phyloP scores from a whole-genome alignment of 805 yeast species.

The Zygoascus flipseniorum region DNA sequence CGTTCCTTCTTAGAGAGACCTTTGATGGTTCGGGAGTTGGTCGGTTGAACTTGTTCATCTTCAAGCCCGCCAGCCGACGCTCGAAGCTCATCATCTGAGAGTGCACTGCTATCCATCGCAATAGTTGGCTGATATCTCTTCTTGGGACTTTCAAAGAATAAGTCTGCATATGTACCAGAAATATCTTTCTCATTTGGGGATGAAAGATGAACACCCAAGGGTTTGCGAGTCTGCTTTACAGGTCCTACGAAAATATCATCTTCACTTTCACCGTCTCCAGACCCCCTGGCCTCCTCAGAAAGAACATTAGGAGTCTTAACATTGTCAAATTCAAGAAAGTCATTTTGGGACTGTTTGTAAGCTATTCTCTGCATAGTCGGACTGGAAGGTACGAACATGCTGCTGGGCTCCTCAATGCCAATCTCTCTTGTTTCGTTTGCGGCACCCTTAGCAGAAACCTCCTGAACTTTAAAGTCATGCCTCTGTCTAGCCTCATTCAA shows the following conservation, averaged over 20 bases:
- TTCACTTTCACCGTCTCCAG: neutral
- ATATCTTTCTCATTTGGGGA: neutral
- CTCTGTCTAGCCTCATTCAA: neutral
- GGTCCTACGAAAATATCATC: neutral
- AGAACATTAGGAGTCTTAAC: neutral
- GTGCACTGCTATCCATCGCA: neutral
- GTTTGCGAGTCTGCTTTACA: neutral
- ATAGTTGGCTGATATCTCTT: neutral
- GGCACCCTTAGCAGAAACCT: neutral
- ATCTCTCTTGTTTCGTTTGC: neutral
- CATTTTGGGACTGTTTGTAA: neutral
- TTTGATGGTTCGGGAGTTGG: neutral
- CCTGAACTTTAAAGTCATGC: neutral
- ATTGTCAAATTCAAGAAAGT: neutral
- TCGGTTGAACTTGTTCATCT: neutral
- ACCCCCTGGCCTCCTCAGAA: neutral
- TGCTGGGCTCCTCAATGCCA: neutral
- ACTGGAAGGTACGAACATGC: neutral
- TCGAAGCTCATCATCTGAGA: neutral
- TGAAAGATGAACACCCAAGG: neutral
- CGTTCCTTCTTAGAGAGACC: conserved; percentile 13
- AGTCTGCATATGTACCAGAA: neutral
- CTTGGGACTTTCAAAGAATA: neutral
- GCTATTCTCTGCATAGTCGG: neutral
- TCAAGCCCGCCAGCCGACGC: neutral